Percentiles rank a stretch among this genome's conserved stretches.
Conservation (phyloP, 306 rosid species). For the peach (Prunus persica) region DNA sequence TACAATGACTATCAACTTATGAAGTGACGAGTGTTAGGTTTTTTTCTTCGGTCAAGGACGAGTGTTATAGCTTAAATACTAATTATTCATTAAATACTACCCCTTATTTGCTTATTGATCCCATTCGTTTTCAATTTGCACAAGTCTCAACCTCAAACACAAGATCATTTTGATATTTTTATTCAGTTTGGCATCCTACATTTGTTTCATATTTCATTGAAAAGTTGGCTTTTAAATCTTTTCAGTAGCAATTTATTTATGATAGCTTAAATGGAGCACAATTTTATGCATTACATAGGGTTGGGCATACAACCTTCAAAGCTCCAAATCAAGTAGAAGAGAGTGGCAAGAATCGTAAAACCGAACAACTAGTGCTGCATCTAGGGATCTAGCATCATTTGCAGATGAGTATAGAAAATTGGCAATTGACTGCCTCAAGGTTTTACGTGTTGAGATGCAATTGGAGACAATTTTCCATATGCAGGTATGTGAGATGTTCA, state of each 20-base stretch:
- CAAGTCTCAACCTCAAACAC: neutral
- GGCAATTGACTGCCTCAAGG: constrained; percentile 93
- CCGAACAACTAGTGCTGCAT: constrained; percentile 51
- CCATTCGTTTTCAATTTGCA: neutral
- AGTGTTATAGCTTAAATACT: no score
- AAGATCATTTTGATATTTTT: neutral
- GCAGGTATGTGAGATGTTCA: constrained; percentile 58
- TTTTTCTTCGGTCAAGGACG: no score
- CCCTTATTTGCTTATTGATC: neutral
- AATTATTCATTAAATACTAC: no score
- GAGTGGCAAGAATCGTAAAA: constrained; percentile 37
- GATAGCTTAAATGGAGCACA: constrained; percentile 17
- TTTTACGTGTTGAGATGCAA: constrained; percentile 95
- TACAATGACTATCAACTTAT: no score
- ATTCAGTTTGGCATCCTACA: neutral
- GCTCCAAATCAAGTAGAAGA: constrained; percentile 57
- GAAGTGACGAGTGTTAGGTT: no score
- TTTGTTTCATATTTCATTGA: neutral
- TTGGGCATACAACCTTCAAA: constrained; percentile 60
- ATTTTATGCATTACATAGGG: constrained; percentile 49
- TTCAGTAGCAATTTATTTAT: constrained; percentile 1
- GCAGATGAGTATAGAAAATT: constrained; percentile 90
- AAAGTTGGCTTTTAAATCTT: neutral
- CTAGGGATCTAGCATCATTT: constrained; percentile 73
- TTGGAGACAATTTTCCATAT: constrained; percentile 85